These are phyloP conservation scores for Lachnum nothofagi DNA, from an alignment of 2,329 filamentous ascomycete genomes.

Conservation along the genomic window DNA sequence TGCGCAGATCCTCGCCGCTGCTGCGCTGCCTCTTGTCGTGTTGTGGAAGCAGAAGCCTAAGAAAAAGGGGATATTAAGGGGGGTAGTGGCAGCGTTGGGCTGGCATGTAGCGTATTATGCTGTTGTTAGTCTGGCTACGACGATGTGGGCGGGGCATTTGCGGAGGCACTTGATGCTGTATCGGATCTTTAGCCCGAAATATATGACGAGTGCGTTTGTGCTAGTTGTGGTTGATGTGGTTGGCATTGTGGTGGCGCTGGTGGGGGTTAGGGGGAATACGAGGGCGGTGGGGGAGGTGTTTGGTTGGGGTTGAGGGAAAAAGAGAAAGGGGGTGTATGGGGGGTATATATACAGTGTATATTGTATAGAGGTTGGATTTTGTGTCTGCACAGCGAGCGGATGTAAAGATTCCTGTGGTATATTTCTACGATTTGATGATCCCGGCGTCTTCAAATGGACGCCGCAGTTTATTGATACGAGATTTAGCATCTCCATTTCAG, in stretches of 20 bases:
- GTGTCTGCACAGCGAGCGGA: neutral
- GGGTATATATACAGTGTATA: neutral
- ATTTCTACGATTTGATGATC: too few relatives aligned
- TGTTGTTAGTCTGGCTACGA: constrained; percentile 76
- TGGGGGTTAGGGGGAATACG: constrained; percentile 70
- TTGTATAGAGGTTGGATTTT: neutral
- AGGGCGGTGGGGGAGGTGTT: constrained; percentile 81
- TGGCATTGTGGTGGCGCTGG: constrained; percentile 63
- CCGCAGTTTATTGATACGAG: too few relatives aligned
- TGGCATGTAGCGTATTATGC: constrained; percentile 79
- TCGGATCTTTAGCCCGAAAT: constrained; percentile 84
- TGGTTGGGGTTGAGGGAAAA: constrained; percentile 50
- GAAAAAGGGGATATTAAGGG: constrained; percentile 44
- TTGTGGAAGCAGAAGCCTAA: constrained; percentile 86
- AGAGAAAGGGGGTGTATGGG: neutral
- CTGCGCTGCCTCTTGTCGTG: constrained; percentile 72
- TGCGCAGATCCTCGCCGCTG: constrained; percentile 76
- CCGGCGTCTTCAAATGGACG: too few relatives aligned
- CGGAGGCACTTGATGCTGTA: constrained; percentile 94
- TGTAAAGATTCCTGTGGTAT: too few relatives aligned
- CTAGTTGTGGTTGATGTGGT: constrained; percentile 75
- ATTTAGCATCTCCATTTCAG: too few relatives aligned
- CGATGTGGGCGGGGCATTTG: constrained; percentile 83
- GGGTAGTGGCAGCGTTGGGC: constrained; percentile 64
- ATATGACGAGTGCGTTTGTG: constrained; percentile 72